Evolutionary conservation across 345 rosid species (phyloP).

Genomic region (Citrus hindsii): DNA sequence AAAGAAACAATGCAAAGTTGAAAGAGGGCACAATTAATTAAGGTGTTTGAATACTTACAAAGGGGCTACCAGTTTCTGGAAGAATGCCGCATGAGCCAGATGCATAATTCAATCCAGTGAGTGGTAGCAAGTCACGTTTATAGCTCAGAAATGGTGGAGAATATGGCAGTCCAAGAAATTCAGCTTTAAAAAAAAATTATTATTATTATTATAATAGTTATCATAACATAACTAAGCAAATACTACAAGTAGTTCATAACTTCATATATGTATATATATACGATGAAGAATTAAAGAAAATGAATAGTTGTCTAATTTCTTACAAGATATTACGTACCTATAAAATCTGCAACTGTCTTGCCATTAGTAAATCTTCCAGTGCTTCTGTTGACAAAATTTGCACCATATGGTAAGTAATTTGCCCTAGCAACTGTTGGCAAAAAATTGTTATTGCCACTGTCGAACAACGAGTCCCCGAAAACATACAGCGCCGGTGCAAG

Average conservation of each 20-base stretch:
- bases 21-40: too few relatives aligned
- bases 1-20: too few relatives aligned
- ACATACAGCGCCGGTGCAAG: conserved; percentile 39
- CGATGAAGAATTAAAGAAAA: too few relatives aligned
- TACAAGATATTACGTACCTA: conserved; percentile 19
- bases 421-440: conserved; percentile 37
- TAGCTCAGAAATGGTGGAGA: conserved; percentile 34
- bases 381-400: conserved; percentile 20
- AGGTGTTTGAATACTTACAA: conserved; percentile 17
- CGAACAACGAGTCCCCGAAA: conserved; percentile 51
- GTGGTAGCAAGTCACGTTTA: not conserved
- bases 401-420: conserved; percentile 38
- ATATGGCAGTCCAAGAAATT: conserved; percentile 43
- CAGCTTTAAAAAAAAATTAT: conserved; percentile 25
- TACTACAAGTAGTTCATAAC: too few relatives aligned
- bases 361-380: conserved; percentile 57
- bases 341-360: conserved; percentile 33
- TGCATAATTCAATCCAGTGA: conserved; percentile 49
- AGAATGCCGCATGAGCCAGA: conserved; percentile 49
- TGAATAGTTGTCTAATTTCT: too few relatives aligned
- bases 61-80: conserved; percentile 26
- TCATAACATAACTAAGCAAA: too few relatives aligned
- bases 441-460: conserved; percentile 46
- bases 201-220: too few relatives aligned
- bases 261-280: too few relatives aligned